These are phyloP conservation scores for Leccinum arenicola DNA, from an alignment of 768 basidiomycete species.

Conservation along the genomic window DNA sequence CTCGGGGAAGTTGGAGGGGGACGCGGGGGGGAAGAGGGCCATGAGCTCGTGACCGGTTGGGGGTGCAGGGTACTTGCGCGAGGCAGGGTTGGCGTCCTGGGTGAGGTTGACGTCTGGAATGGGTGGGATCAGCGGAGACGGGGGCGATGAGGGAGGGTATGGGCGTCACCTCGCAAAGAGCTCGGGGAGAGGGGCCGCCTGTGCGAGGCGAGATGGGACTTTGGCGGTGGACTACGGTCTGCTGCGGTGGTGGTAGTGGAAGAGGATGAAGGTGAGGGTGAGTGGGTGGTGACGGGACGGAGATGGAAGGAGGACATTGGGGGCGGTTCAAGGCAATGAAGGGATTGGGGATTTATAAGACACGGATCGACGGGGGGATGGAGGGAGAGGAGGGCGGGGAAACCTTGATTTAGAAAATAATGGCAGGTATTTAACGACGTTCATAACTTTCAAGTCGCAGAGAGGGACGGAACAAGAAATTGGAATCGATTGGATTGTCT, in stretches of 20 bases:
- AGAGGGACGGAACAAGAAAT: constrained; percentile 19
- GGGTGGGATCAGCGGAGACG: constrained; percentile 17
- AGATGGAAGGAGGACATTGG: constrained; percentile 52
- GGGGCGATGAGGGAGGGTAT: not conserved
- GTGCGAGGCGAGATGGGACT: constrained; percentile 25
- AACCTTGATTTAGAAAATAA: constrained; percentile 10
- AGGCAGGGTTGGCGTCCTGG: constrained; percentile 45
- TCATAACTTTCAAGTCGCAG: constrained; percentile 6
- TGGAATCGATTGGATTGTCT: constrained; percentile 11
- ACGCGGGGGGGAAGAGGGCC: constrained; percentile 76
- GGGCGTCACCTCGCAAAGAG: constrained; percentile 51
- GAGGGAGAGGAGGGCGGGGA: constrained; percentile 12
- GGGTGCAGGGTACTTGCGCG: constrained; percentile 68
- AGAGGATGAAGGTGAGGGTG: constrained; percentile 56
- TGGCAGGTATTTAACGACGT: not conserved
- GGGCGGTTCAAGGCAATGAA: constrained; percentile 20
- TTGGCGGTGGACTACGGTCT: constrained; percentile 38
- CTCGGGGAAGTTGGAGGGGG: constrained; percentile 55
- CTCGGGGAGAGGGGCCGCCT: constrained; percentile 64
- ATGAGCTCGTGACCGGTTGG: constrained; percentile 82
- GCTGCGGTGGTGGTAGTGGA: constrained; percentile 44
- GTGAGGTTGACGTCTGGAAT: constrained; percentile 61
- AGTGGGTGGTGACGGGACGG: constrained; percentile 49
- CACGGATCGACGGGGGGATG: constrained; percentile 22
- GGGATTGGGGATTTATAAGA: constrained; percentile 22